Evolutionary conservation across 1,284 basidiomycete species (phyloP).

Genomic region (Leccinum fallax): DNA sequence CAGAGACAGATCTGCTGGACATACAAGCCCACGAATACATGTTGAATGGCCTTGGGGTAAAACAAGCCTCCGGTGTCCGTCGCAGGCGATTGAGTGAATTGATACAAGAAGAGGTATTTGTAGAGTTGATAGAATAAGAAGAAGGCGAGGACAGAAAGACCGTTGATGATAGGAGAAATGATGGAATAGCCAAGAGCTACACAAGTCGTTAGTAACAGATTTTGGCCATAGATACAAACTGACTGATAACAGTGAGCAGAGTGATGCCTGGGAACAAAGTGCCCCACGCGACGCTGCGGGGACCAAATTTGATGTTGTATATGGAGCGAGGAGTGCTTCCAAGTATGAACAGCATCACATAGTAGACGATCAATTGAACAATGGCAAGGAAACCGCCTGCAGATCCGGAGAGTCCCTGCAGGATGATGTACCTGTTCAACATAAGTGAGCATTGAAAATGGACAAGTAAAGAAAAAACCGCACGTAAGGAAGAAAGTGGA

Average conservation of each 20-base stretch:
- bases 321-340: conserved; percentile 90
- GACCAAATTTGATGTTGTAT: conserved; percentile 75
- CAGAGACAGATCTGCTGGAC: conserved; percentile 78
- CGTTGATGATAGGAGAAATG: conserved; percentile 94
- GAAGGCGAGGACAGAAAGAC: conserved; percentile 84
- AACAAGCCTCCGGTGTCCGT: conserved; percentile 93
- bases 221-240: conserved; percentile 32
- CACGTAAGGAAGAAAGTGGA: conserved; percentile 95
- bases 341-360: conserved; percentile 82
- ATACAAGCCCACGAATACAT: conserved; percentile 93
- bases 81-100: conserved; percentile 71
- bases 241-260: conserved; percentile 77
- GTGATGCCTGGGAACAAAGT: conserved; percentile 82
- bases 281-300: conserved; percentile 77
- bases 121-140: conserved; percentile 83
- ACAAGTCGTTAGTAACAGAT: conserved; percentile 12
- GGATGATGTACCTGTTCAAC: conserved; percentile 54
- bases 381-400: conserved; percentile 83
- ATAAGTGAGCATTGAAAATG: not conserved
- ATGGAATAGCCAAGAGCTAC: conserved; percentile 80
- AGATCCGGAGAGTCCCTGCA: conserved; percentile 75
- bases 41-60: conserved; percentile 93
- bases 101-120: conserved; percentile 89
- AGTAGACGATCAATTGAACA: conserved; percentile 78
- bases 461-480: conserved; percentile 30